Percentiles rank a stretch among this genome's conserved stretches.
phyloP scores from a whole-genome alignment of 208 protist species.

The Leishmania arabica region DNA sequence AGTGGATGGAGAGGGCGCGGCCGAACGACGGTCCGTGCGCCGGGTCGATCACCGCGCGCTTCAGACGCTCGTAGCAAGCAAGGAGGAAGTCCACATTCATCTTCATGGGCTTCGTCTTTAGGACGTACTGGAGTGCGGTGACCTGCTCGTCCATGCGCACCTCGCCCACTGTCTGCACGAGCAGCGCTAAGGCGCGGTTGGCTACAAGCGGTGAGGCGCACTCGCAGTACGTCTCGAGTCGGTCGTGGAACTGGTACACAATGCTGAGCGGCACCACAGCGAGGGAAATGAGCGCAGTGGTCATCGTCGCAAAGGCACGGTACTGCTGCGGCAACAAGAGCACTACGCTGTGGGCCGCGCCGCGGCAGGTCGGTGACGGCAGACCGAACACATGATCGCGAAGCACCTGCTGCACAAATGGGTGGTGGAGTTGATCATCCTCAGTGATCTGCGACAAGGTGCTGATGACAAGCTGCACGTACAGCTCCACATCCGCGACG shows the following conservation, averaged over 20 bases:
- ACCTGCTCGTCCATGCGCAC: conserved; percentile 84
- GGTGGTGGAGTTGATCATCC: conserved; percentile 62
- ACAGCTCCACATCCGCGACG: conserved; percentile 78
- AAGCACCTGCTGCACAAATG: conserved; percentile 85
- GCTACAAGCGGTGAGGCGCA: conserved; percentile 74
- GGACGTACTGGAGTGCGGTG: conserved; percentile 75
- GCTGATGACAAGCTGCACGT: conserved; percentile 78
- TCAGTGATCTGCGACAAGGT: conserved; percentile 72
- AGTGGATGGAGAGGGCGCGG: conserved; percentile 84
- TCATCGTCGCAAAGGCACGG: conserved; percentile 75
- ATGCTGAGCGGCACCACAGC: conserved; percentile 69
- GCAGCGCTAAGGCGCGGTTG: conserved; percentile 77
- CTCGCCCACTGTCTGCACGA: conserved; percentile 72
- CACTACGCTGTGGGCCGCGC: conserved; percentile 80
- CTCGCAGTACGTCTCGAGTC: conserved; percentile 70
- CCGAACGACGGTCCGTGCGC: conserved; percentile 68
- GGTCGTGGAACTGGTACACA: conserved; percentile 87
- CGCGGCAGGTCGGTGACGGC: conserved; percentile 71
- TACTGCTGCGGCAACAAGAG: conserved; percentile 84
- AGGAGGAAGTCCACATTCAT: conserved; percentile 91
- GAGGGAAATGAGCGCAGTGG: conserved; percentile 56
- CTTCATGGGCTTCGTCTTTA: conserved; percentile 68
- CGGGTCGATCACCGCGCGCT: conserved; percentile 71
- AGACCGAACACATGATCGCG: conserved; percentile 88
- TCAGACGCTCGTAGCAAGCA: conserved; percentile 89